Conservation (phyloP, 2,329 filamentous ascomycete species). For the Chaetomium globosum region DNA sequence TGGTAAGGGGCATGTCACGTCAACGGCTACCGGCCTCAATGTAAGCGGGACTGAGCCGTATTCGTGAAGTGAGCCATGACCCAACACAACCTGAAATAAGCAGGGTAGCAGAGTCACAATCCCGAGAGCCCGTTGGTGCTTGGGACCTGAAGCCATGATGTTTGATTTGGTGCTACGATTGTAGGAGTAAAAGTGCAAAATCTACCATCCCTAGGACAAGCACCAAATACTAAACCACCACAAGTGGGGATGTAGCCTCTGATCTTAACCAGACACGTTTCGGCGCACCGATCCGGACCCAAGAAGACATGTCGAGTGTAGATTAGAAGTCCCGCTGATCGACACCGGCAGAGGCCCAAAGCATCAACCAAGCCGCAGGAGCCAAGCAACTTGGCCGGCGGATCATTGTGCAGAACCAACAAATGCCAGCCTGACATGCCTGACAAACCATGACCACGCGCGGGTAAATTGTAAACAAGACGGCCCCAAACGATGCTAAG, state of each 20-base stretch:
- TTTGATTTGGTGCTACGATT: not conserved
- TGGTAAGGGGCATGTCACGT: slow-evolving; percentile 43
- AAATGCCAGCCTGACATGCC: not conserved
- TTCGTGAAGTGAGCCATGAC: not conserved
- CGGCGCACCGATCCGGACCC: not conserved
- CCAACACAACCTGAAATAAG: not conserved
- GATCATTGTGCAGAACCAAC: not conserved
- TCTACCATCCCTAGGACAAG: not conserved
- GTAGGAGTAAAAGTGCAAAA: not conserved
- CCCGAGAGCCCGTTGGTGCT: not conserved
- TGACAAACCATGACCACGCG: not conserved
- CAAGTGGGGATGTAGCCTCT: not conserved
- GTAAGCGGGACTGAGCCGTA: slow-evolving; percentile 1
- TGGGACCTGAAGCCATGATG: not conserved
- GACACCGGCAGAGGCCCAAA: not conserved
- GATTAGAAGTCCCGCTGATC: slow-evolving; percentile 11
- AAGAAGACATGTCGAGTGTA: slow-evolving; percentile 14
- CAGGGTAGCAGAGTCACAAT: not conserved
- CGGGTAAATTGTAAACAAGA: slow-evolving; percentile 10
- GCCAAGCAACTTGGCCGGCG: slow-evolving; percentile 11
- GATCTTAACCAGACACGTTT: not conserved
- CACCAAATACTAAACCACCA: not conserved
- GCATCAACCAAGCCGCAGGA: not conserved
- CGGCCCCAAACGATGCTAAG: slow-evolving; percentile 1
- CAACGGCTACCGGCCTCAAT: slow-evolving; percentile 14